A percentile compares a stretch with the other conserved stretches of the same genome.
Conservation (phyloP, 2,329 filamentous ascomycete genomes). For the Fusarium vanettenii region DNA sequence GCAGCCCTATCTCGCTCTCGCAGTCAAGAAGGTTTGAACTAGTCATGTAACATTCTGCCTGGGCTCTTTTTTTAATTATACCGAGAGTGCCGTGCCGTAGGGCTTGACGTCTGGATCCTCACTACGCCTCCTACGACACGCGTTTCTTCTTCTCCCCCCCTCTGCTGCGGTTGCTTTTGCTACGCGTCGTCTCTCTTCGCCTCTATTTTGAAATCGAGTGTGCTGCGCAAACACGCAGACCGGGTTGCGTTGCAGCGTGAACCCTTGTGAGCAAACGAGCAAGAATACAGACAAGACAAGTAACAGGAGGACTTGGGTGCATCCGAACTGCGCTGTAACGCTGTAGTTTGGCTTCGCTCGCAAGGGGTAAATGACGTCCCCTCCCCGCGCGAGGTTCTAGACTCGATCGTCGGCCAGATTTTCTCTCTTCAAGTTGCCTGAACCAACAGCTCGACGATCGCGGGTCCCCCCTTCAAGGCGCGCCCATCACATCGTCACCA, state of each 20-base stretch:
- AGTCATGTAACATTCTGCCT: background rate
- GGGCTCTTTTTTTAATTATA: background rate
- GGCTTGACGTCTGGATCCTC: background rate
- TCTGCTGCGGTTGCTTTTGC: background rate
- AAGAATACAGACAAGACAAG: background rate
- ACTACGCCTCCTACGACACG: background rate
- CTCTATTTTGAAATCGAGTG: background rate
- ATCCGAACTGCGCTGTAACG: slow-evolving; percentile 10
- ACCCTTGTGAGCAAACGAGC: slow-evolving; percentile 10
- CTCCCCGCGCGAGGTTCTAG: slow-evolving; percentile 20
- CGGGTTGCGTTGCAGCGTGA: slow-evolving; percentile 29
- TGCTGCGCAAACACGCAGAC: slow-evolving; percentile 21
- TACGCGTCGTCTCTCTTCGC: background rate
- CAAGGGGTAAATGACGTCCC: slow-evolving; percentile 20
- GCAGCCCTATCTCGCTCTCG: background rate
- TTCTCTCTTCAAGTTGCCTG: background rate
- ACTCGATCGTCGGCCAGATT: slow-evolving; percentile 29
- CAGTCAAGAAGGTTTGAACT: background rate
- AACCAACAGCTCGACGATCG: slow-evolving; percentile 21
- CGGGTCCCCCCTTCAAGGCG: background rate
- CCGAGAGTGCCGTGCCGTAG: background rate
- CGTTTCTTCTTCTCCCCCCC: background rate
- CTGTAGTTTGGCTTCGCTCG: background rate
- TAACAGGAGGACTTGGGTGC: background rate
- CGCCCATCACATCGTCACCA: slow-evolving; percentile 14